These are phyloP conservation scores for Heritiera fomes DNA, from an alignment of 345 rosid species.

Conservation along the genomic window DNA sequence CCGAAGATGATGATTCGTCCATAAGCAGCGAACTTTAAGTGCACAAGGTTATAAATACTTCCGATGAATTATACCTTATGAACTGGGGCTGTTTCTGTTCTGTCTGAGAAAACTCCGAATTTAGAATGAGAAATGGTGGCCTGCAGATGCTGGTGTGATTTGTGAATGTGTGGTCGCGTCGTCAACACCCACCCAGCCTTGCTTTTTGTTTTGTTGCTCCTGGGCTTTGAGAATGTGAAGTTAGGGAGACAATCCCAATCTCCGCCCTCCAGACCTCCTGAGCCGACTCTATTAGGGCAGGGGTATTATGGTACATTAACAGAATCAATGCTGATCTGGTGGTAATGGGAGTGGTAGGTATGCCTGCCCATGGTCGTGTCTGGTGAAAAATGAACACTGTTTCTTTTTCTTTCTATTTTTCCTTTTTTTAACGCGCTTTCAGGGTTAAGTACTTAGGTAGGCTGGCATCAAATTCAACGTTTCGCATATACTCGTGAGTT, in stretches of 20 bases:
- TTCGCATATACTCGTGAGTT: too few relatives aligned
- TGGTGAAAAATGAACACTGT: background rate
- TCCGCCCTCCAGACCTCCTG: background rate
- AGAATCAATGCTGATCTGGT: background rate
- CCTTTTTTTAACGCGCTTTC: background rate
- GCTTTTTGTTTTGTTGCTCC: background rate
- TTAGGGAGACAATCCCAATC: background rate
- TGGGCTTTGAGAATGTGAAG: background rate
- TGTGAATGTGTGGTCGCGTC: background rate
- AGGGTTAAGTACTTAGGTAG: too few relatives aligned
- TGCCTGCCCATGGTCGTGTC: background rate
- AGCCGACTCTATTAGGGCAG: background rate
- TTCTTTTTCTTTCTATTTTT: too few relatives aligned
- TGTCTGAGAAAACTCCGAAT: background rate
- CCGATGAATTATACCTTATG: background rate
- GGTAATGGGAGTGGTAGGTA: background rate
- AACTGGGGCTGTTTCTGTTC: background rate
- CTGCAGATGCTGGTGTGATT: background rate
- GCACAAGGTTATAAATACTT: background rate
- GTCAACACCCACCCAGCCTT: background rate
- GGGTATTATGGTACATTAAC: background rate
- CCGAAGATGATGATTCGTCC: conserved; percentile 36
- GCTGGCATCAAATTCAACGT: too few relatives aligned
- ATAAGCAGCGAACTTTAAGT: background rate
- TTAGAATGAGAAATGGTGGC: background rate